Evolutionary conservation across 495 filamentous ascomycete genomes (phyloP), one percentile per base, ranked within the genome.

Genomic region (Viridothelium virens): DNA sequence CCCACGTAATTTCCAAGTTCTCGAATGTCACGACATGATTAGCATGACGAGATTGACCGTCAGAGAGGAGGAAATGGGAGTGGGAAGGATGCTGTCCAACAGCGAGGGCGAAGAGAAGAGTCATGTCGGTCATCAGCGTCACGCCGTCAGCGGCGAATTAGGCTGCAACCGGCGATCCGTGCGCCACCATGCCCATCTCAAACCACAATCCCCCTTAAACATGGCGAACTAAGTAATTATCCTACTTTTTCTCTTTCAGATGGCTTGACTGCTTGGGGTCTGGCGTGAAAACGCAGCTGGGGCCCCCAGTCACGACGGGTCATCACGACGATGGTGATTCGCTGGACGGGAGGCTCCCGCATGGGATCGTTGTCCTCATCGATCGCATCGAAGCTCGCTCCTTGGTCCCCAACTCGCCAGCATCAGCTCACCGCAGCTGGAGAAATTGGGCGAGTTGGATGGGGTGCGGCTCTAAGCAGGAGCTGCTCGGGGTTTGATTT

Each of bases 111-210:
- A 36, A 36, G 36, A 36, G 31, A 59, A 59, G 53, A 59, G 53
- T 59, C 53, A 59, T 59, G 25, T 59, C 53, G 10, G 53, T 33
- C 53, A 36, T 36, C 53, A 59, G 53, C 53, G 53, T 59, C 53
- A 59, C 53, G 53, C 53, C 53, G 53, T 59, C 53, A 59, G 53
- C 53, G 53, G 53, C 53, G 36, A 59, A 59, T 59, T 59, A 59
- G 53, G 53, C 53, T 59, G 53, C 53, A 59, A 59, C 53, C 53
- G 53, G 53, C 53, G 53, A 59, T 59, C 53, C 31, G 53, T 59
- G 53, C 53, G 31, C 53, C 6, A 7, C 31, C 53, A 59, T 59
- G 53, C 53, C 53, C 53, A 33, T 59, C 18, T 36, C 53, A 59
- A 33, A 10, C 53, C 18, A 33, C 53, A 59, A 59, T n/a, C 5